Percentiles rank a stretch among this genome's conserved stretches.
Conservation (phyloP, 495 filamentous ascomycete genomes). For the Collariella sp. region DNA sequence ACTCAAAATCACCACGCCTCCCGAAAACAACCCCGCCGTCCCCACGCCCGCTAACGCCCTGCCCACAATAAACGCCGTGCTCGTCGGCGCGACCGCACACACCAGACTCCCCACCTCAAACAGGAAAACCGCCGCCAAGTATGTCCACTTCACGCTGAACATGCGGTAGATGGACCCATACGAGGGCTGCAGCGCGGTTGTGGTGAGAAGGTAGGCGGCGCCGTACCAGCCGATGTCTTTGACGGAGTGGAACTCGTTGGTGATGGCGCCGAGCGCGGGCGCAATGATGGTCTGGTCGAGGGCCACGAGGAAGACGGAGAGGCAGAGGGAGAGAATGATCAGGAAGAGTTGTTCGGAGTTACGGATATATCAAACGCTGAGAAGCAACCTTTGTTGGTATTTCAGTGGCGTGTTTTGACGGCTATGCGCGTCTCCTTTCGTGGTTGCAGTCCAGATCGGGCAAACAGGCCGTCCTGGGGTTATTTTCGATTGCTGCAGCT, state of each 20-base stretch:
- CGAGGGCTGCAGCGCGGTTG: slow-evolving; percentile 44
- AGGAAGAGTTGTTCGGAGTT: slow-evolving; percentile 37
- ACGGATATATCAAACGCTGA: slow-evolving; percentile 31
- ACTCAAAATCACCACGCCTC: slow-evolving; percentile 54
- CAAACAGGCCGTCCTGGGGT: no score
- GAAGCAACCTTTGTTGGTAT: no score
- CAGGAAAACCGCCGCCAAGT: slow-evolving; percentile 37
- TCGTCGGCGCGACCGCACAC: slow-evolving; percentile 44
- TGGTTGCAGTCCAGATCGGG: no score
- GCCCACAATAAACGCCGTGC: slow-evolving; percentile 45
- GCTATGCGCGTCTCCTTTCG: no score
- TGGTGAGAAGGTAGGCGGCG: slow-evolving; percentile 47
- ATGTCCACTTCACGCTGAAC: slow-evolving; percentile 44
- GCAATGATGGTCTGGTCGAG: slow-evolving; percentile 57
- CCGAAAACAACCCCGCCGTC: slow-evolving; percentile 44
- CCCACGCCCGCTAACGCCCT: slow-evolving; percentile 46
- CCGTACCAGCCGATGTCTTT: slow-evolving; percentile 49
- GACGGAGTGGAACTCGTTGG: slow-evolving; percentile 32
- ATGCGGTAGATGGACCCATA: slow-evolving; percentile 49
- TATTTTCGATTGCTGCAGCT: no score
- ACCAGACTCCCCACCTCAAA: slow-evolving; percentile 46
- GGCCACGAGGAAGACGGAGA: slow-evolving; percentile 52
- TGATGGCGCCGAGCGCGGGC: slow-evolving; percentile 48
- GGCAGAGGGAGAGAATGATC: slow-evolving; percentile 43
- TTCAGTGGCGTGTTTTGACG: no score